These are phyloP conservation scores for Acorus gramineus DNA, from an alignment of 106 monocot species.

Conservation along the genomic window DNA sequence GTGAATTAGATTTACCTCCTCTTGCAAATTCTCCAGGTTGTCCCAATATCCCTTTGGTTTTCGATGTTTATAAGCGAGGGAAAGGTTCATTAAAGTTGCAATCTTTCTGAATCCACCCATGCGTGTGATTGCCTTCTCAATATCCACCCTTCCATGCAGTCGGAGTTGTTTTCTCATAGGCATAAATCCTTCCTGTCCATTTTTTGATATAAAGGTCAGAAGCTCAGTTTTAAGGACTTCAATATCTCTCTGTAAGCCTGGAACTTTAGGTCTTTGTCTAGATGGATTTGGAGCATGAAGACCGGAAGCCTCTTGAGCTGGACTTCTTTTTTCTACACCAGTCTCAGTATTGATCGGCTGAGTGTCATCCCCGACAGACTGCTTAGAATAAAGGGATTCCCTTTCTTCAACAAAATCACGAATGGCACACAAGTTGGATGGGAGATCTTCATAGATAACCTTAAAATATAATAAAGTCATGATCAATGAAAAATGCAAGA, in stretches of 20 bases:
- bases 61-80: slow-evolving; percentile 80
- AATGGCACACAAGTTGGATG: slow-evolving; percentile 90
- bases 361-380: neutral
- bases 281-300: slow-evolving; percentile 12
- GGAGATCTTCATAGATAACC: slow-evolving; percentile 94
- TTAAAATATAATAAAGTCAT: slow-evolving; percentile 14
- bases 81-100: slow-evolving; percentile 71
- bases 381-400: neutral
- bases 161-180: slow-evolving; percentile 96
- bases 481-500: too few species aligned
- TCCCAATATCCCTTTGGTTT: slow-evolving; percentile 99
- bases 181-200: slow-evolving; percentile 95
- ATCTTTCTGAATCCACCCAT: slow-evolving; percentile 93
- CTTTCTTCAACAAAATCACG: slow-evolving; percentile 74
- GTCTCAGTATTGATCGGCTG: neutral
- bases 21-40: slow-evolving; percentile 82
- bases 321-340: neutral
- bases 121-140: slow-evolving; percentile 86
- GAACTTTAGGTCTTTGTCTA: slow-evolving; percentile 73
- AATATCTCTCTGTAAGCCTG: slow-evolving; percentile 72
- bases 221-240: slow-evolving; percentile 82
- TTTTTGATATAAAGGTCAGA: slow-evolving; percentile 38
- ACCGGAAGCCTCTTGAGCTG: slow-evolving; percentile 11
- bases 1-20: slow-evolving; percentile 52
- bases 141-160: slow-evolving; percentile 81